Base-by-base conservation (phyloP, 768 basidiomycete species). In the Gyrodon lividus region DNA sequence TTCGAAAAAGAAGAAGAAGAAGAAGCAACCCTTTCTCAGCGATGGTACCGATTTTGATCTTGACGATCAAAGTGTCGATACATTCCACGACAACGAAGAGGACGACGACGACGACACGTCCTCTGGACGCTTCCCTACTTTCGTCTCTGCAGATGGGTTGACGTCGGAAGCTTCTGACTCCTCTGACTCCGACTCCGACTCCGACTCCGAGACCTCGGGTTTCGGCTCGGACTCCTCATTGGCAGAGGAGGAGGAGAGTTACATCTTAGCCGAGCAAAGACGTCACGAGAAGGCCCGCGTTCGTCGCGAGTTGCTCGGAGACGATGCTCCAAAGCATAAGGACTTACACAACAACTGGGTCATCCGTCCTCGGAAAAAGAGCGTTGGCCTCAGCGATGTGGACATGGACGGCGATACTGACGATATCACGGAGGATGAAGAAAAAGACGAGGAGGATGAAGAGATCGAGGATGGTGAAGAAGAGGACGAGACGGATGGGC, bases 331-430 rank as follows among this genome's bases (percentile, higher is more conserved):
- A 59, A 78, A 71, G 59, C 64, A 69, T 55, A 70, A 64, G 59
- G 59, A 67, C 58, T 55, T 65, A 10, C 73, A 76, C 55, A 77
- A 79, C 46, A 77, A 77, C 54, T 89, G 88, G 87, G 76, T 87
- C 56, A 86, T 87, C 48, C 75, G 78, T 28, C 80, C 86, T 10
- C 77, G 87, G 55, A 84, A 84, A 64, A 81, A 75, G 61, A 88
- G 87, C 61, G 84, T 85, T n/a, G 82, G 78, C 23, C 62, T 70
- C 30, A 83, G 80, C 51, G 84, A 83, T 59, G 78, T 71, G 23
- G 83, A 83, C 50, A 83, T 83, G 79, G 84, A 86, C 38, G 73
- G 81, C 35, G 84, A 84, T 48, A 75, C 72, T 24, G 82, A 74
- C 50, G 72, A 83, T 57, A 72, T 73, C 3, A 82, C 82, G 3